A percentile compares a stretch with the other conserved stretches of the same genome.
phyloP scores from a whole-genome alignment of 176 grass and related monocot species.

The Luzula sylvatica region DNA sequence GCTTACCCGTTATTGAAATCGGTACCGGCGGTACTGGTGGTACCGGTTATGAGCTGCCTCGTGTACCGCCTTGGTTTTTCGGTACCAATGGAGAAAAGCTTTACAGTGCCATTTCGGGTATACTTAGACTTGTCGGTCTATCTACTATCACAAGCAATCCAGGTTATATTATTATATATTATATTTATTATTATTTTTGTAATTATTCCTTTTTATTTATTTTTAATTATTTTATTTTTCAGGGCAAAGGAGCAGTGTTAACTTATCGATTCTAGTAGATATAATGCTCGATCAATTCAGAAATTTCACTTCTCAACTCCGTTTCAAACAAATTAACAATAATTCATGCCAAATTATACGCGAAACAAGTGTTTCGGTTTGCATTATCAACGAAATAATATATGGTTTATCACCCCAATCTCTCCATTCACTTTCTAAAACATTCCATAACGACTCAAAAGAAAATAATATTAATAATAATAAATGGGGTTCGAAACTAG shows the following conservation, averaged over 20 bases:
- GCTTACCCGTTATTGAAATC: constrained; percentile 18
- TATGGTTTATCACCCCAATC: constrained; percentile 76
- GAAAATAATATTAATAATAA: constrained; percentile 22
- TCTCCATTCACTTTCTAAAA: constrained; percentile 41
- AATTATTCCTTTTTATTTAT: too few relatives aligned
- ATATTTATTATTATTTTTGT: too few relatives aligned
- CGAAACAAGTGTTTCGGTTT: constrained; percentile 61
- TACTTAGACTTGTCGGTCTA: constrained; percentile 71
- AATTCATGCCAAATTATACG: constrained; percentile 51
- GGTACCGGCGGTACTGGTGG: constrained; percentile 27
- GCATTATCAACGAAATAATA: constrained; percentile 93
- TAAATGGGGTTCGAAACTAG: constrained; percentile 38
- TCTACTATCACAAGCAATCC: constrained; percentile 50
- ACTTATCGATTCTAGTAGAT: constrained; percentile 66
- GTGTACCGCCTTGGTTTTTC: constrained; percentile 86
- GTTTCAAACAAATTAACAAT: constrained; percentile 31
- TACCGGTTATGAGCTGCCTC: constrained; percentile 48
- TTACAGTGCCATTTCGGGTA: constrained; percentile 65
- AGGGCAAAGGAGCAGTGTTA: constrained; percentile 41
- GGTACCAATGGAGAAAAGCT: constrained; percentile 50
- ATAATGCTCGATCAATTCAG: constrained; percentile 68
- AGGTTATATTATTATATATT: too few relatives aligned
- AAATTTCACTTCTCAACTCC: constrained; percentile 63
- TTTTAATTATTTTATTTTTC: neutral
- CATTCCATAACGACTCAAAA: too few relatives aligned